Evolutionary conservation across 257 asterid genomes (phyloP), one percentile per base, ranked within the genome.

Genomic region (Ophiorrhiza pumila): DNA sequence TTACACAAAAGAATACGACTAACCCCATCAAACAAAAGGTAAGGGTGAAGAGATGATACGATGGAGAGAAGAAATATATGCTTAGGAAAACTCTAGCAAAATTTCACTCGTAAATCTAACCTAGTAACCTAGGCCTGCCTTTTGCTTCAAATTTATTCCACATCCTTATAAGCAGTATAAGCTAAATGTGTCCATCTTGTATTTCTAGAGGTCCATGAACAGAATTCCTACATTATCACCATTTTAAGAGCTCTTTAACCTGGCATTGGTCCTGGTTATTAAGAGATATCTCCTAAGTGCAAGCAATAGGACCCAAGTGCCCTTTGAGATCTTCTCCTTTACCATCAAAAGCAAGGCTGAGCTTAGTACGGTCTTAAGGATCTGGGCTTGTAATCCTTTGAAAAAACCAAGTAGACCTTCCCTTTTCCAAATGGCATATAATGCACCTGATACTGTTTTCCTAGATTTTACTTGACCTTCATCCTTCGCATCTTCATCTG

Each of bases 361-460:
- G 71, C 91, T 87, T 60, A 90, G 83, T 45, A 92, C 97, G 13
- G 98, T 92, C 80, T 92, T 92, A 81, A 92, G 87, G 81, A 92
- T 88, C 77, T 90, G 98, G 11, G 96, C 95, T 78, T 90, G 91
- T 74, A 92, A 70, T 37, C 98, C 98, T 80, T 92, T 92, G 93
- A 83, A 90, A 85, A 92, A 90, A 66, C 98, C 94, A 0, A 74
- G 71, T 39, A 87, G 58, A 53, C 98, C 98, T 86, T 92, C 98
- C 75, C 70, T 87, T 80, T 89, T 85, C 90, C 95, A 92, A 37
- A 92, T 85, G 63, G 91, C 79, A 68, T 27, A 58, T 57, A 92
- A 15, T 31, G 93, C 85, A 22, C 90, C 95, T 4, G 82, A 72
- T 35, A 90, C 76, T 25, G 96, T 86, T 80, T 85, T 90, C 50